Evolutionary conservation across 2,329 filamentous ascomycete species (phyloP).

Genomic region (Aspergillus udagawae): DNA sequence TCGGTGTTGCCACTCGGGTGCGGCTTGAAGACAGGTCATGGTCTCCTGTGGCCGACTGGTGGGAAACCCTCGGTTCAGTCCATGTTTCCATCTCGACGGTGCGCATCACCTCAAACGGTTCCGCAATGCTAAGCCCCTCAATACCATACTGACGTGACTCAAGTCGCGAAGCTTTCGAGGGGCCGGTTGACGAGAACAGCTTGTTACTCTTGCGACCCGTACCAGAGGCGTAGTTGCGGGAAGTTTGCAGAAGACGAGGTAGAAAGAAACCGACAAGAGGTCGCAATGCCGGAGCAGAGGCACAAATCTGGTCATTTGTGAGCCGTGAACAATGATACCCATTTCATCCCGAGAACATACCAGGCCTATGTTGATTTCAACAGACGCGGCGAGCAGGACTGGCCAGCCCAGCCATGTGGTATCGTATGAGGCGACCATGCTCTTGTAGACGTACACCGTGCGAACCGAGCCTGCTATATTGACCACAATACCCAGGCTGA

Average conservation of each 20-base stretch:
- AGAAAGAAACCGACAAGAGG: slow-evolving; percentile 31
- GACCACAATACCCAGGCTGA: slow-evolving; percentile 34
- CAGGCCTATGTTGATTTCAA: slow-evolving; percentile 35
- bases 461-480: slow-evolving; percentile 33
- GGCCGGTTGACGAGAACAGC: slow-evolving; percentile 18
- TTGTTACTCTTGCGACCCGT: slow-evolving; percentile 18
- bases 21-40: slow-evolving; percentile 17
- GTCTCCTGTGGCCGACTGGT: slow-evolving; percentile 9
- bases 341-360: slow-evolving; percentile 19
- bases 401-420: slow-evolving; percentile 35
- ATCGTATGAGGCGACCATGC: slow-evolving; percentile 30
- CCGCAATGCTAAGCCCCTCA: slow-evolving; percentile 12
- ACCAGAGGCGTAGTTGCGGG: slow-evolving; percentile 17
- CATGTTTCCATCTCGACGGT: slow-evolving; percentile 35
- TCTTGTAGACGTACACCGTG: slow-evolving; percentile 33
- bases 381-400: slow-evolving; percentile 24
- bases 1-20: slow-evolving; percentile 10
- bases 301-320: slow-evolving; percentile 27
- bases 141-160: slow-evolving; percentile 12
- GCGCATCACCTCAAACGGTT: slow-evolving; percentile 29
- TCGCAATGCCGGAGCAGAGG: slow-evolving; percentile 34
- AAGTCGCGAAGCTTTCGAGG: slow-evolving; percentile 17
- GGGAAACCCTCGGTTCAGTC: slow-evolving; percentile 20
- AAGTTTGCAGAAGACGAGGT: slow-evolving; percentile 29
- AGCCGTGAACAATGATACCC: not conserved